Percentiles rank a stretch among this genome's conserved stretches.
Evolutionary conservation across 2,329 filamentous ascomycete species (phyloP).

Genomic region (Colletotrichum incanum): DNA sequence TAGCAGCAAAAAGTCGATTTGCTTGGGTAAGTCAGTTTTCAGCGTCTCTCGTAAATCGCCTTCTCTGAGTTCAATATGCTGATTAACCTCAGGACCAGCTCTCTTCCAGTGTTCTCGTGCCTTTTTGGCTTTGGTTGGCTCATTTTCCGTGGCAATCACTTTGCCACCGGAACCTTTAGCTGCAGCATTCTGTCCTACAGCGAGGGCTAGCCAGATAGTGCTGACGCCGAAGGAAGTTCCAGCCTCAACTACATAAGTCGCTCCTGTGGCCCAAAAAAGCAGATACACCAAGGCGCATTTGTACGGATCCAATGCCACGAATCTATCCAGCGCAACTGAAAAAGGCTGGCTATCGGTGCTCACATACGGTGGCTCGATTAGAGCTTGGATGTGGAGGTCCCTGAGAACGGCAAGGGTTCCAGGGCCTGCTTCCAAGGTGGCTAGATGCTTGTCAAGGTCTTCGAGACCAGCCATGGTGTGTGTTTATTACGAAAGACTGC

Average conservation of each 20-base stretch:
- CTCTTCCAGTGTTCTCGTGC: constrained; percentile 69
- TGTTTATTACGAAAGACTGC: not conserved
- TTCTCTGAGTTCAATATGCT: constrained; percentile 69
- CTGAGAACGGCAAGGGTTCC: constrained; percentile 49
- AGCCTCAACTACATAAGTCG: constrained; percentile 70
- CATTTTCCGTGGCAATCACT: constrained; percentile 75
- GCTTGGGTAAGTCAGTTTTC: constrained; percentile 59
- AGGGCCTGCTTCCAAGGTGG: constrained; percentile 49
- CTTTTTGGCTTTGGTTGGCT: constrained; percentile 65
- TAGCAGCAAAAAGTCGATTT: constrained; percentile 71
- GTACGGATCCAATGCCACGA: constrained; percentile 72
- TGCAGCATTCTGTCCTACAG: constrained; percentile 64
- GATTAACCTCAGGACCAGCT: constrained; percentile 64
- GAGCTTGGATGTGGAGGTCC: constrained; percentile 51
- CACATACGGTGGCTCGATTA: constrained; percentile 50
- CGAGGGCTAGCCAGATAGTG: constrained; percentile 74
- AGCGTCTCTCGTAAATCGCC: constrained; percentile 71
- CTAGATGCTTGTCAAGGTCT: constrained; percentile 49
- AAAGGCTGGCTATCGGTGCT: constrained; percentile 47
- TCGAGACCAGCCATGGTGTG: not conserved
- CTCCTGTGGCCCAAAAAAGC: constrained; percentile 63
- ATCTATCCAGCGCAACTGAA: constrained; percentile 60
- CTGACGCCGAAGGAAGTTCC: constrained; percentile 75
- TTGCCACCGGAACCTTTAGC: constrained; percentile 48
- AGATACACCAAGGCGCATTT: constrained; percentile 72